Conservation (phyloP, 805 yeast species). For the Candida maltosa region DNA sequence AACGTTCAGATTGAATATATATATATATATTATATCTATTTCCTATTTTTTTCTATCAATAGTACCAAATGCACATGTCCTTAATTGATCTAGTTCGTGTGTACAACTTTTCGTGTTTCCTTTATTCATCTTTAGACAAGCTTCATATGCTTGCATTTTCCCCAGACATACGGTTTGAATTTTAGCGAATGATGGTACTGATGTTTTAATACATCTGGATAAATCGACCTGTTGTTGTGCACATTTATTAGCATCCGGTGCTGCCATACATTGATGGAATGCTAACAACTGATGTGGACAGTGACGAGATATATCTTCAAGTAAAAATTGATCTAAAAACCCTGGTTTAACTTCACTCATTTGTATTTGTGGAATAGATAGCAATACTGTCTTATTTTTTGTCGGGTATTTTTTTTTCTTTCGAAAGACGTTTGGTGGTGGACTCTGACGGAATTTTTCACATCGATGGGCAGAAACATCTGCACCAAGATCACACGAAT, state of each 20-base stretch:
- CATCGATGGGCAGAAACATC: too few species aligned
- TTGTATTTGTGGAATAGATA: too few species aligned
- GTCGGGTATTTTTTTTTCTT: too few species aligned
- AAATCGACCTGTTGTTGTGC: slow-evolving; percentile 52
- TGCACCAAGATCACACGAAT: too few species aligned
- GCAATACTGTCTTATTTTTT: too few species aligned
- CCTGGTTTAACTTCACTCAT: slow-evolving; percentile 5
- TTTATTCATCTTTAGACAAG: slow-evolving; percentile 51
- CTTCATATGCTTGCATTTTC: slow-evolving; percentile 60
- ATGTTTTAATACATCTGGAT: slow-evolving; percentile 57
- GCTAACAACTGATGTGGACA: slow-evolving; percentile 73
- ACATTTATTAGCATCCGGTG: slow-evolving; percentile 52
- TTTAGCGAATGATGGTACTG: slow-evolving; percentile 69
- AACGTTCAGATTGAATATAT: too few species aligned
- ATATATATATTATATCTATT: neutral
- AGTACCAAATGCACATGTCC: slow-evolving; percentile 60
- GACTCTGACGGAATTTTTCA: too few species aligned
- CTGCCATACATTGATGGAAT: slow-evolving; percentile 70
- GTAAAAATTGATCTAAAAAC: slow-evolving; percentile 64
- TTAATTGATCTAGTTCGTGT: slow-evolving; percentile 49
- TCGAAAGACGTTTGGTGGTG: too few species aligned
- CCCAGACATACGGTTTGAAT: slow-evolving; percentile 62
- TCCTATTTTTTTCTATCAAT: slow-evolving; percentile 20
- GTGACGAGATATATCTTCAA: slow-evolving; percentile 72
- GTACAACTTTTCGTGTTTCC: slow-evolving; percentile 50